Conservation (phyloP, 495 filamentous ascomycete genomes). For the Xylaria bambusicola region DNA sequence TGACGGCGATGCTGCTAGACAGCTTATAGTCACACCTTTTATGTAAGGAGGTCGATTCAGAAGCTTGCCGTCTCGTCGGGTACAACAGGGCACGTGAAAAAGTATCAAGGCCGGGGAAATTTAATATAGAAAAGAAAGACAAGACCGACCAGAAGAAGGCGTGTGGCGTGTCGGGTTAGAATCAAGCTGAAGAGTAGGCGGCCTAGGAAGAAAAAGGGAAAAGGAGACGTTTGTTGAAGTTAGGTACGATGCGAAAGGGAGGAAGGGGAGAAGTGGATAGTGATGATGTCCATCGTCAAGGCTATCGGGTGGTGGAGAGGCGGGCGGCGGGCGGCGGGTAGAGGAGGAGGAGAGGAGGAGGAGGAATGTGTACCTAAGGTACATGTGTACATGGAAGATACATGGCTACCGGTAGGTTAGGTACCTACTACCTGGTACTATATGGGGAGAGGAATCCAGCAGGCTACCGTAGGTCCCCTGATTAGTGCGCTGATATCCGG, state of each 20-base stretch:
- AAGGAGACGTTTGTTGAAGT: background rate
- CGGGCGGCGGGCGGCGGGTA: too few species aligned
- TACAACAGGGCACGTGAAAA: background rate
- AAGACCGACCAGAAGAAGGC: background rate
- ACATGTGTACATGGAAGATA: background rate
- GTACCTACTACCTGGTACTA: background rate
- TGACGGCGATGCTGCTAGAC: slow-evolving; percentile 5
- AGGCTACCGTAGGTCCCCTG: background rate
- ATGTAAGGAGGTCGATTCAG: background rate
- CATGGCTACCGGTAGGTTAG: too few species aligned
- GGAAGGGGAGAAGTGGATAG: slow-evolving; percentile 18
- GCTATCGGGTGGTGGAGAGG: slow-evolving; percentile 2
- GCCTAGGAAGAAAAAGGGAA: background rate
- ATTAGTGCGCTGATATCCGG: background rate
- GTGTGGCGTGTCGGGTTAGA: background rate
- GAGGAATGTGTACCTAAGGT: too few species aligned
- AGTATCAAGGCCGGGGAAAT: background rate
- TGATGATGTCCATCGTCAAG: slow-evolving; percentile 11
- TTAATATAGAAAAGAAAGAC: background rate
- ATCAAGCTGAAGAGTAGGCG: background rate
- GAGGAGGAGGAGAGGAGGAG: too few species aligned
- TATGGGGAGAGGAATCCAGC: background rate
- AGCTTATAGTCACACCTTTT: background rate
- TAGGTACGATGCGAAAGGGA: slow-evolving; percentile 14
- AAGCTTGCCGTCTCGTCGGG: background rate